Conservation (phyloP, 177 flowering plant genomes). For the Vitis hybrid region DNA sequence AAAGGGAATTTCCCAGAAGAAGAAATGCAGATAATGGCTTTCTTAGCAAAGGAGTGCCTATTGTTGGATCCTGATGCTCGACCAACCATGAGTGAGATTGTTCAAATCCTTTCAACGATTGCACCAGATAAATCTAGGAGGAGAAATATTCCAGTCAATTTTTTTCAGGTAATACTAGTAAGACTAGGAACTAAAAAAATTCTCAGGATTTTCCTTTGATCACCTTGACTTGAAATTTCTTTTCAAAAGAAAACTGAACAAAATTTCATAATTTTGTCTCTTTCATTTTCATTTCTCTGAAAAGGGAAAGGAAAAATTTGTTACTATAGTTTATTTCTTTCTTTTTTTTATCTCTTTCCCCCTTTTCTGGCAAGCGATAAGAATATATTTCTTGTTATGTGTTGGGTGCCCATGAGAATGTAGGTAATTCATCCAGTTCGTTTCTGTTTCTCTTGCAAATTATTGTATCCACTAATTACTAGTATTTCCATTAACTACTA, state of each 20-base stretch:
- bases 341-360: not conserved
- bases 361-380: not conserved
- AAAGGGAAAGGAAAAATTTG: too few species aligned
- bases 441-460: too few species aligned
- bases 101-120: constrained; percentile 88
- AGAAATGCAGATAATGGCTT: constrained; percentile 92
- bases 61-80: constrained; percentile 89
- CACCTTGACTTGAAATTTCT: too few species aligned
- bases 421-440: too few species aligned
- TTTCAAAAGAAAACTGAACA: too few species aligned
- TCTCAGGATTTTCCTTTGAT: too few species aligned
- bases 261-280: not conserved
- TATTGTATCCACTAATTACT: too few species aligned
- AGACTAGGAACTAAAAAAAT: too few species aligned
- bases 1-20: constrained; percentile 72
- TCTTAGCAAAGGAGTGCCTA: constrained; percentile 91
- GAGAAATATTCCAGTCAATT: constrained; percentile 44
- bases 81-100: constrained; percentile 93
- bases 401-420: not conserved
- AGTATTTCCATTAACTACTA: too few species aligned
- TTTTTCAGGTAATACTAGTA: constrained; percentile 54
- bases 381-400: not conserved
- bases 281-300: not conserved
- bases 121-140: constrained; percentile 63
- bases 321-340: not conserved